Conservation (phyloP, 805 yeast species). For the Yarrowia sp. region DNA sequence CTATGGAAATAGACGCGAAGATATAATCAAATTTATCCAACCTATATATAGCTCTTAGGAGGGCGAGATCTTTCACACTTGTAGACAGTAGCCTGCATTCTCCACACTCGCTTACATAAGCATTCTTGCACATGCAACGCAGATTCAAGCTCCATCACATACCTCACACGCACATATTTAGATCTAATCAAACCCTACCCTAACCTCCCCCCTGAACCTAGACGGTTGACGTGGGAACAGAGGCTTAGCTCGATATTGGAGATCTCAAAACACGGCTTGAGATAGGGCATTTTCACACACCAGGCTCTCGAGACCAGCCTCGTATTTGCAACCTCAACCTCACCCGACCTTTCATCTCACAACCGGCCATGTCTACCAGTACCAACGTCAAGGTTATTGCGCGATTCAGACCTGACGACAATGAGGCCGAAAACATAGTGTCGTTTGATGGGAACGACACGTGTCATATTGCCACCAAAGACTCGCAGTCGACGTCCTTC, state of each 20-base stretch:
- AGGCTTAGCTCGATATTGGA: conserved; percentile 6
- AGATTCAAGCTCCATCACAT: not conserved
- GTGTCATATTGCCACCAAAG: conserved; percentile 19
- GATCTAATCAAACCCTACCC: conserved; percentile 29
- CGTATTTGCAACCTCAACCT: too few species aligned
- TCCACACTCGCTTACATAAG: too few species aligned
- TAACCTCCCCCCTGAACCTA: conserved; percentile 38
- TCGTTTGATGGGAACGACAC: conserved; percentile 23
- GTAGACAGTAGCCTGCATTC: too few species aligned
- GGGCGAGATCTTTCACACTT: too few species aligned
- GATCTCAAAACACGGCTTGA: not conserved
- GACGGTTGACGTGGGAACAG: conserved; percentile 1
- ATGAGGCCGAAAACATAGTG: conserved; percentile 42
- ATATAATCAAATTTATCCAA: too few species aligned
- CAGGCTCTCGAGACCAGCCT: too few species aligned
- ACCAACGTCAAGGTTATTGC: conserved; percentile 69
- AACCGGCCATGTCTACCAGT: too few species aligned
- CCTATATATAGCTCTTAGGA: too few species aligned
- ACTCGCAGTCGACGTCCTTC: conserved; percentile 43
- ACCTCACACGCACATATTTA: not conserved
- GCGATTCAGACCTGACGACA: conserved; percentile 68
- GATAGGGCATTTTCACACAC: too few species aligned
- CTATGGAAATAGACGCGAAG: too few species aligned
- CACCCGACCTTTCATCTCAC: too few species aligned
- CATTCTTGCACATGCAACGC: too few species aligned